phyloP scores from a whole-genome alignment of 148 eudicot species.

The Fagopyrum homotropicum region DNA sequence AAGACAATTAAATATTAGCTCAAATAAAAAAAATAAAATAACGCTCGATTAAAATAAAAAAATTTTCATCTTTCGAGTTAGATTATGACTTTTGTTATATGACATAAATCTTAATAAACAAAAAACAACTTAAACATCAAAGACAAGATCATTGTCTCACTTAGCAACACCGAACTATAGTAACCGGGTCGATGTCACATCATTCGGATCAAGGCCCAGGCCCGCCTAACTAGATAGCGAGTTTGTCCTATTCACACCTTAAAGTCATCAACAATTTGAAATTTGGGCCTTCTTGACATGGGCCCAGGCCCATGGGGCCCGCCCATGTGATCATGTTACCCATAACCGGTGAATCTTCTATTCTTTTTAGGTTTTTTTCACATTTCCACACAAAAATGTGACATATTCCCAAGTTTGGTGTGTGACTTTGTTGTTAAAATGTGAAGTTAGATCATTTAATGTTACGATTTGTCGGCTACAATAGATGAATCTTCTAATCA shows the following conservation, averaged over 20 bases:
- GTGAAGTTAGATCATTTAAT: background rate
- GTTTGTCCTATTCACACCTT: background rate
- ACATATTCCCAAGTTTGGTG: background rate
- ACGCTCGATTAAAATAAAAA: no score
- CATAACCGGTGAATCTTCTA: background rate
- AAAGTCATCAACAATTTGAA: background rate
- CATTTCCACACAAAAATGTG: background rate
- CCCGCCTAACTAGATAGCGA: background rate
- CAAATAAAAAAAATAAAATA: no score
- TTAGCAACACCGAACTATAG: background rate
- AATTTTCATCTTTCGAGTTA: no score
- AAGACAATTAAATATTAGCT: no score
- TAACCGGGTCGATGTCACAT: background rate
- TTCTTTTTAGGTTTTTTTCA: background rate
- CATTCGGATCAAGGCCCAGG: background rate
- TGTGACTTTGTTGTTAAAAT: background rate
- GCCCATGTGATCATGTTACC: background rate
- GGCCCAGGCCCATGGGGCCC: slow-evolving; percentile 6
- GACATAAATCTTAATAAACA: no score
- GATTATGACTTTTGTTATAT: no score
- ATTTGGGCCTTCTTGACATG: background rate
- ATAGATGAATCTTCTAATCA: background rate
- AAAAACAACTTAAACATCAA: no score
- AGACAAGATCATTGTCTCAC: no score
- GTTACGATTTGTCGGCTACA: slow-evolving; percentile 4